A percentile compares a stretch with the other conserved stretches of the same genome.
Evolutionary conservation across 768 basidiomycete species (phyloP).

Genomic region (Suillus cothurnatus): DNA sequence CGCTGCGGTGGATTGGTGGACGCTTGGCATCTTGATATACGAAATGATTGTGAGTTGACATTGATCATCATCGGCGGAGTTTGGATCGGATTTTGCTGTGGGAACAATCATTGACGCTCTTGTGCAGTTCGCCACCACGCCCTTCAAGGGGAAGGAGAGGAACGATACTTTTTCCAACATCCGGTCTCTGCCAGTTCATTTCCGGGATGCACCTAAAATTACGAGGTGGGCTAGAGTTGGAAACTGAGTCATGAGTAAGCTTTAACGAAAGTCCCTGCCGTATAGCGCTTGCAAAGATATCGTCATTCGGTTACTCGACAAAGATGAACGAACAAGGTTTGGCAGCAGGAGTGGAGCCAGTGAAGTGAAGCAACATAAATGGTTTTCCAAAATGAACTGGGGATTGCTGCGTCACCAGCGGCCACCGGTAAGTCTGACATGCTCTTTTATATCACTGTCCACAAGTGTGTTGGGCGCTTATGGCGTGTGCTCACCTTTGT

Average conservation of each 20-base stretch:
- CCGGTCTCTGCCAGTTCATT: constrained; percentile 80
- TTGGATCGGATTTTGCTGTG: constrained; percentile 16
- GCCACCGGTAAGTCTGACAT: constrained; percentile 73
- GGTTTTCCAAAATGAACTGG: constrained; percentile 98
- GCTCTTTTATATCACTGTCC: background rate
- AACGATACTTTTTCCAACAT: constrained; percentile 97
- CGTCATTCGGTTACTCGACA: constrained; percentile 85
- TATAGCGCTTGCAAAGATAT: constrained; percentile 85
- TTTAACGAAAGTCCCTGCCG: constrained; percentile 13
- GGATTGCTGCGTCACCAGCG: constrained; percentile 89
- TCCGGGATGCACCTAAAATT: constrained; percentile 83
- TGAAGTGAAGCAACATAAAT: constrained; percentile 98
- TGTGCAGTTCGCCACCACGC: constrained; percentile 91
- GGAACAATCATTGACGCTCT: constrained; percentile 37
- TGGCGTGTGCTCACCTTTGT: constrained; percentile 6
- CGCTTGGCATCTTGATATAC: constrained; percentile 95
- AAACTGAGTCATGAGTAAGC: background rate
- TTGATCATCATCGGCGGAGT: constrained; percentile 23
- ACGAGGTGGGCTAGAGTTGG: constrained; percentile 53
- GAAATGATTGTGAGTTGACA: constrained; percentile 90
- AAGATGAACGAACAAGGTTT: constrained; percentile 84
- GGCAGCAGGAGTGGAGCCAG: constrained; percentile 95
- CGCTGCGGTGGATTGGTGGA: constrained; percentile 99
- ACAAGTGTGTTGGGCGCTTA: constrained; percentile 5
- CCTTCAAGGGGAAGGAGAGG: constrained; percentile 96